These are phyloP conservation scores for Elongisporangium prolatum DNA, from an alignment of 352 stramenopile species.

Conservation along the genomic window DNA sequence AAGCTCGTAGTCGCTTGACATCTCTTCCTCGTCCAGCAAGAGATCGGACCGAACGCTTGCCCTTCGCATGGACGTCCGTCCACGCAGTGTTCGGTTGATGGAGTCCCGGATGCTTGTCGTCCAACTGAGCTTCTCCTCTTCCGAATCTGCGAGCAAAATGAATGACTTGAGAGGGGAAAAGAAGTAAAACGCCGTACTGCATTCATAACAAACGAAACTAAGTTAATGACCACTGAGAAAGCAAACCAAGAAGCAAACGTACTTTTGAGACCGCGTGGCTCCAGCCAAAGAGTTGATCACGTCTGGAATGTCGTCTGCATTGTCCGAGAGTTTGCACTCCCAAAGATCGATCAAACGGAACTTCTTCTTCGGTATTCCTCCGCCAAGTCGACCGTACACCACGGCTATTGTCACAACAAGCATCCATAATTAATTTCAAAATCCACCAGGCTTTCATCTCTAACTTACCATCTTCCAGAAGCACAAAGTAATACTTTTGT, in stretches of 20 bases:
- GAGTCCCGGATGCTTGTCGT: conserved; percentile 56
- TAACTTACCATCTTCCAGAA: conserved; percentile 75
- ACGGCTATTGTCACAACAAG: conserved; percentile 30
- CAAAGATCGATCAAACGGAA: conserved; percentile 76
- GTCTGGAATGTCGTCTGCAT: conserved; percentile 63
- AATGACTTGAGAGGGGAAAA: conserved; percentile 86
- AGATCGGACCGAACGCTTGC: conserved; percentile 58
- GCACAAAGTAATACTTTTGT: conserved; percentile 79
- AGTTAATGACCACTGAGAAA: neutral
- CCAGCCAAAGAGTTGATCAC: conserved; percentile 52
- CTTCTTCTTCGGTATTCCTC: conserved; percentile 73
- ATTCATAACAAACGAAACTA: conserved; percentile 3
- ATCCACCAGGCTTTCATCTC: neutral
- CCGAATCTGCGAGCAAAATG: conserved; percentile 65
- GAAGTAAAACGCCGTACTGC: conserved; percentile 73
- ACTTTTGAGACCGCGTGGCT: conserved; percentile 44
- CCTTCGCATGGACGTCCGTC: conserved; percentile 36
- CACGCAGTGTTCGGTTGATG: conserved; percentile 52
- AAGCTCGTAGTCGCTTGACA: conserved; percentile 50
- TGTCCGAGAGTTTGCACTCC: conserved; percentile 71
- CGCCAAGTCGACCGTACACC: conserved; percentile 57
- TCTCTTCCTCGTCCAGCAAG: conserved; percentile 60
- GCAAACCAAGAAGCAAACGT: conserved; percentile 5
- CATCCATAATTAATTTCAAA: conserved; percentile 2
- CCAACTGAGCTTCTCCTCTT: conserved; percentile 61